Evolutionary conservation across 805 yeast genomes (phyloP).

Genomic region (Saccharomycopsis sp.): DNA sequence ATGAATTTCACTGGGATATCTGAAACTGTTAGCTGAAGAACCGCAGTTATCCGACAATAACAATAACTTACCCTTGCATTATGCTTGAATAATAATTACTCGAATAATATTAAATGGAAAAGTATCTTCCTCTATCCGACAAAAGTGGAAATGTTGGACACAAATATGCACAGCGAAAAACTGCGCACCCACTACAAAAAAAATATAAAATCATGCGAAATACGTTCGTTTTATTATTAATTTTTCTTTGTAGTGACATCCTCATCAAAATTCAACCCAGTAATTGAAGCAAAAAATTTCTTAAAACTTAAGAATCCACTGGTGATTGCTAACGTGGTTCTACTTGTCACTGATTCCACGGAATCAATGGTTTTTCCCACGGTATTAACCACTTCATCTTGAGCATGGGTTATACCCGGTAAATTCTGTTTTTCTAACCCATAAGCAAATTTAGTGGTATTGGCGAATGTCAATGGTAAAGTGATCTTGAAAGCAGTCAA

Average conservation of each 20-base stretch:
- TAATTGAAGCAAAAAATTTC: conserved; percentile 41
- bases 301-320: conserved; percentile 34
- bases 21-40: not conserved
- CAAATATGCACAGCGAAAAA: not conserved
- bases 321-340: conserved; percentile 34
- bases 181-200: too few relatives aligned
- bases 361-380: conserved; percentile 39
- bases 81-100: not conserved
- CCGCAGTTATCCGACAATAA: too few relatives aligned
- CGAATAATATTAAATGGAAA: not conserved
- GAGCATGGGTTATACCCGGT: conserved; percentile 61
- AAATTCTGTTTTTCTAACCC: conserved; percentile 49
- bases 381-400: conserved; percentile 40
- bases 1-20: conserved; percentile 2
- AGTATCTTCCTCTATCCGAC: too few relatives aligned
- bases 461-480: conserved; percentile 64
- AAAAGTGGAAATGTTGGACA: not conserved
- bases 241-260: conserved; percentile 45
- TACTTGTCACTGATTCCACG: conserved; percentile 37
- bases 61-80: conserved; percentile 6
- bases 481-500: conserved; percentile 57
- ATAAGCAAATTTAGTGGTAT: conserved; percentile 53
- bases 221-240: too few relatives aligned
- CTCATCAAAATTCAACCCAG: conserved; percentile 66
- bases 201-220: too few relatives aligned